These are phyloP conservation scores for Aquilaria sinensis DNA, from an alignment of 345 rosid species.

Conservation along the genomic window DNA sequence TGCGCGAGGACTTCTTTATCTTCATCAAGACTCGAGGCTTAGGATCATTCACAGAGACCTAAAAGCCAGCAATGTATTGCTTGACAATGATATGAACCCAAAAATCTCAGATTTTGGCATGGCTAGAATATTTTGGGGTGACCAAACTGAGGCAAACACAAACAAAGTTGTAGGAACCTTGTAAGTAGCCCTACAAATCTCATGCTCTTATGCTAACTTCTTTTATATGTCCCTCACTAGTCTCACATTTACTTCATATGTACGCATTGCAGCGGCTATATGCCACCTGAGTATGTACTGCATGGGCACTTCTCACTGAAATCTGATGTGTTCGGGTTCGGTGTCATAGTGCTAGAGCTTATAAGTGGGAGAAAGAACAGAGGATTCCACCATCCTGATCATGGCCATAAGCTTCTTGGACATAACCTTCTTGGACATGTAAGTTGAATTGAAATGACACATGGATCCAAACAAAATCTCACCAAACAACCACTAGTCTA, in stretches of 20 bases:
- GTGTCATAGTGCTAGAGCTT: slow-evolving; percentile 44
- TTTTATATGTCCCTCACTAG: no score
- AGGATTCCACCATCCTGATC: slow-evolving; percentile 17
- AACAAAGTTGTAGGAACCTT: slow-evolving; percentile 42
- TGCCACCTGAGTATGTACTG: slow-evolving; percentile 38
- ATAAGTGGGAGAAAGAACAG: slow-evolving; percentile 34
- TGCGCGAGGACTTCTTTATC: slow-evolving; percentile 44
- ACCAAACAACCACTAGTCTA: background rate
- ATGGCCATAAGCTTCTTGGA: slow-evolving; percentile 13
- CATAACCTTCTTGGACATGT: slow-evolving; percentile 22
- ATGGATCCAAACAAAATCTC: no score
- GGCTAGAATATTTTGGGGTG: slow-evolving; percentile 24
- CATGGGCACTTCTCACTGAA: slow-evolving; percentile 41
- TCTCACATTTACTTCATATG: no score
- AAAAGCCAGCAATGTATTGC: slow-evolving; percentile 26
- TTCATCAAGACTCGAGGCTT: slow-evolving; percentile 44
- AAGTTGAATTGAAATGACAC: slow-evolving; percentile 2
- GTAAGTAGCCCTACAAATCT: slow-evolving; percentile 16
- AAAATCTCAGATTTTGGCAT: slow-evolving; percentile 38
- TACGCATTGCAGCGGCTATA: slow-evolving; percentile 27
- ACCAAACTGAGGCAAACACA: slow-evolving; percentile 26
- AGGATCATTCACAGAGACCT: slow-evolving; percentile 44
- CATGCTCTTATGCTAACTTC: background rate
- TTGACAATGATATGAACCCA: slow-evolving; percentile 27
- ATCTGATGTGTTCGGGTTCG: slow-evolving; percentile 46